Evolutionary conservation across 306 rosid species (phyloP).

Genomic region (Gillenia trifoliata): DNA sequence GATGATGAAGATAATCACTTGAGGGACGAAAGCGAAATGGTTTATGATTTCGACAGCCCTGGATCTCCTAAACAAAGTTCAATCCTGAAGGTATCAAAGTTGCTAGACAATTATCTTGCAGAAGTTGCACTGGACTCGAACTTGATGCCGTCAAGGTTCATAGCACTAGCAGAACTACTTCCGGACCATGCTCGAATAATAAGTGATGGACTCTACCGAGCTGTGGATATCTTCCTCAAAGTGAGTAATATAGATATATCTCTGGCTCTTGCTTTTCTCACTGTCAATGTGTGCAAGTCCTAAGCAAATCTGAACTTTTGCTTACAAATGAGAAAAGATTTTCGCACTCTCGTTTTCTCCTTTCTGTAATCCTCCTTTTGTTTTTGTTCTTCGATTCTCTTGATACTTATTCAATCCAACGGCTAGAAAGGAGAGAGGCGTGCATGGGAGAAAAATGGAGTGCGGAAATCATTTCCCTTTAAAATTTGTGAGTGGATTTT

Average conservation of each 20-base stretch:
- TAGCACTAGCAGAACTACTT: conserved; percentile 73
- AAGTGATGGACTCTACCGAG: conserved; percentile 88
- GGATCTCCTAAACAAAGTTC: conserved; percentile 96
- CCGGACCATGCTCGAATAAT: conserved; percentile 89
- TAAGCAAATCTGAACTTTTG: neutral
- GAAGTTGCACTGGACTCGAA: conserved; percentile 90
- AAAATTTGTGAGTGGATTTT: neutral
- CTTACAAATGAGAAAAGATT: neutral
- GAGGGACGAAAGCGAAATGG: conserved; percentile 84
- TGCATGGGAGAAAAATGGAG: too few species aligned
- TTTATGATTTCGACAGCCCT: conserved; percentile 81
- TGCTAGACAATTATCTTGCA: conserved; percentile 77
- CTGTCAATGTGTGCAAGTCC: neutral
- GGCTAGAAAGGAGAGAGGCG: too few species aligned
- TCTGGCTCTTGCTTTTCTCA: neutral
- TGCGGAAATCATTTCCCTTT: neutral
- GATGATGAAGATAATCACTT: conserved; percentile 49
- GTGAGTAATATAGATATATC: conserved; percentile 28
- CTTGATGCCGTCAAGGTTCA: conserved; percentile 73
- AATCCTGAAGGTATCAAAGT: conserved; percentile 84
- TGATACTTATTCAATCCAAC: too few species aligned
- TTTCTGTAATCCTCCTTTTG: too few species aligned
- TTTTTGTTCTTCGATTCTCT: too few species aligned
- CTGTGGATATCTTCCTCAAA: conserved; percentile 91
- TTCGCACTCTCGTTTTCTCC: neutral